Conservation (phyloP, 139 green algal genomes). For the Spirogloea muscicola region DNA sequence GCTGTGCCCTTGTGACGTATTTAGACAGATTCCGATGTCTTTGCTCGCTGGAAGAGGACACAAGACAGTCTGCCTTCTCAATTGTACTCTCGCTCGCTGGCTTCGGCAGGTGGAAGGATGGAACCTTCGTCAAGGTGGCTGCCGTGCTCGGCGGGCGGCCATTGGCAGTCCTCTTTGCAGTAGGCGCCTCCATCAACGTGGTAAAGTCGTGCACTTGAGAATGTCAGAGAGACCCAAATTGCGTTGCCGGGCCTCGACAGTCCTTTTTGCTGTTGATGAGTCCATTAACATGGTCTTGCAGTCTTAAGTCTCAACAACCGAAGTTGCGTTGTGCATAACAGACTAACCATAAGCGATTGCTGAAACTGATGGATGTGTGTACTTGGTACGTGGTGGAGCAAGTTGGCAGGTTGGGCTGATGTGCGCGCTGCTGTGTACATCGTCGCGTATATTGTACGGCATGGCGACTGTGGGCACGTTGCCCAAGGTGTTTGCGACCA, state of each 20-base stretch:
- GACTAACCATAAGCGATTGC: neutral
- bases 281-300: too few species aligned
- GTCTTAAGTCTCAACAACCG: neutral
- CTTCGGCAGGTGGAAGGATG: slow-evolving; percentile 31
- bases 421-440: slow-evolving; percentile 35
- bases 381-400: neutral
- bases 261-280: too few species aligned
- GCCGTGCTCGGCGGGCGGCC: slow-evolving; percentile 21
- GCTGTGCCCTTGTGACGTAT: too few species aligned
- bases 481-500: slow-evolving; percentile 6
- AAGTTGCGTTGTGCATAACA: neutral
- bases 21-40: too few species aligned
- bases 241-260: too few species aligned
- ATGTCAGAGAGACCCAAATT: too few species aligned
- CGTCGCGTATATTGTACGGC: slow-evolving; percentile 18
- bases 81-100: too few species aligned
- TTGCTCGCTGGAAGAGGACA: too few species aligned
- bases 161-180: slow-evolving; percentile 10
- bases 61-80: too few species aligned
- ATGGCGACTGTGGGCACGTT: slow-evolving; percentile 18
- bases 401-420: slow-evolving; percentile 27
- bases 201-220: too few species aligned
- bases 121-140: slow-evolving; percentile 35
- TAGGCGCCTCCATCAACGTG: slow-evolving; percentile 9
- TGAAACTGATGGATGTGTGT: neutral